Percentiles rank a stretch among this genome's conserved stretches.
phyloP scores from a whole-genome alignment of 2,329 filamentous ascomycete genomes.

The Arthroderma sp. region DNA sequence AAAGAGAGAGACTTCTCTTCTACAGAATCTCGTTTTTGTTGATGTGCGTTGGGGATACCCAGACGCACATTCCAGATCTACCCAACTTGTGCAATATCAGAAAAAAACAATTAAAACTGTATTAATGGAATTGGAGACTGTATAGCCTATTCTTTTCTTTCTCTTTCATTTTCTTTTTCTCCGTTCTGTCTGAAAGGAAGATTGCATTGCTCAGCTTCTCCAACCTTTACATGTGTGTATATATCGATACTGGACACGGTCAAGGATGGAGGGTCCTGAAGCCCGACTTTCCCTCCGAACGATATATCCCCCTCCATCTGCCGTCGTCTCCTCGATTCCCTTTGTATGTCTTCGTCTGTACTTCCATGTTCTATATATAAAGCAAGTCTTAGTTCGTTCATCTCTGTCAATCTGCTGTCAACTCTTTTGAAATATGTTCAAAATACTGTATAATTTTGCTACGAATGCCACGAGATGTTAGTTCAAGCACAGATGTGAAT shows the following conservation, averaged over 20 bases:
- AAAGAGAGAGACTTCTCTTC: neutral
- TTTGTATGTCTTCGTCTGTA: neutral
- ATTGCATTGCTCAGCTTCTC: neutral
- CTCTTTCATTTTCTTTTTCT: neutral
- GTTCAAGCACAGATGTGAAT: too few species aligned
- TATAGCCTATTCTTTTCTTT: conserved; percentile 4
- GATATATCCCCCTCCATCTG: neutral
- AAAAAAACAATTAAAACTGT: conserved; percentile 7
- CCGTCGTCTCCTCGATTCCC: neutral
- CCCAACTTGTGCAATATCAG: conserved; percentile 8
- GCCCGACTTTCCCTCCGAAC: neutral
- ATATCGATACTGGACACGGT: neutral
- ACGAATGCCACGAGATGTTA: neutral
- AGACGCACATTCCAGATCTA: conserved; percentile 4
- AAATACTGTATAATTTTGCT: neutral
- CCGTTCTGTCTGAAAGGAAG: neutral
- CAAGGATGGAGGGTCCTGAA: neutral
- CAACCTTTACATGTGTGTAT: neutral
- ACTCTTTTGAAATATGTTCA: neutral
- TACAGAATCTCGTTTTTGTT: neutral
- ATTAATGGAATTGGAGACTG: conserved; percentile 9
- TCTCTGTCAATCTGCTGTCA: neutral
- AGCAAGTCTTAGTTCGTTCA: neutral
- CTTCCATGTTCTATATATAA: conserved; percentile 5
- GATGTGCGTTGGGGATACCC: neutral